Percentiles rank a stretch among this genome's conserved stretches.
phyloP scores from a whole-genome alignment of 257 asterid species.

The Buddleja alternifolia region DNA sequence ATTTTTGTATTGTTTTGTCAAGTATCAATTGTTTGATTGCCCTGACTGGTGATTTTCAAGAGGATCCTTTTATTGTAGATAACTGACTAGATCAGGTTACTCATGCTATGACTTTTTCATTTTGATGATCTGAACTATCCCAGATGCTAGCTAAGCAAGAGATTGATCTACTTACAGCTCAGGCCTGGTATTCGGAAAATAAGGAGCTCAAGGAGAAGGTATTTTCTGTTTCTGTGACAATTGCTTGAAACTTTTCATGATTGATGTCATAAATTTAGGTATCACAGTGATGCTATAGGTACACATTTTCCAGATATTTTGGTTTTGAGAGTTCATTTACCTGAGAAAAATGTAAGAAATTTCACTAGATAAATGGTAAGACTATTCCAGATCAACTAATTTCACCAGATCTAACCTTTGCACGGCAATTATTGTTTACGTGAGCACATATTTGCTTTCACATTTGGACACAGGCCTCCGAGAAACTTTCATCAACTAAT shows the following conservation, averaged over 20 bases:
- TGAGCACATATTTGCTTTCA: no score
- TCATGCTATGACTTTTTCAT: background rate
- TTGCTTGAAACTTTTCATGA: background rate
- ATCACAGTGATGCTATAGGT: background rate
- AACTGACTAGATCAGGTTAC: background rate
- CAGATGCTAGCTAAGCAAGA: constrained; percentile 78
- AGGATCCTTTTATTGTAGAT: no score
- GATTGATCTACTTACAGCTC: constrained; percentile 74
- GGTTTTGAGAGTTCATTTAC: background rate
- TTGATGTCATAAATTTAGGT: no score
- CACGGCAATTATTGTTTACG: no score
- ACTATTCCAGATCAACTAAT: background rate
- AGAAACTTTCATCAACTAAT: no score
- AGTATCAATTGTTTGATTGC: no score
- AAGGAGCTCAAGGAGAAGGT: constrained; percentile 80
- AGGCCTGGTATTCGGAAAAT: constrained; percentile 78
- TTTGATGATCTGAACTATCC: constrained; percentile 19
- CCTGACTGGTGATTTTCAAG: no score
- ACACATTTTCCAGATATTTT: background rate
- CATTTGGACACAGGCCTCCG: no score
- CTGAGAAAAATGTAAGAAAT: background rate
- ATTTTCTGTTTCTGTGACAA: constrained; percentile 16
- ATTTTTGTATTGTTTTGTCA: no score
- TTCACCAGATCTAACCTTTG: no score
- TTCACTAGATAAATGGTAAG: background rate